Conservation (phyloP, 2,329 filamentous ascomycete genomes). For the Periconia sp. region DNA sequence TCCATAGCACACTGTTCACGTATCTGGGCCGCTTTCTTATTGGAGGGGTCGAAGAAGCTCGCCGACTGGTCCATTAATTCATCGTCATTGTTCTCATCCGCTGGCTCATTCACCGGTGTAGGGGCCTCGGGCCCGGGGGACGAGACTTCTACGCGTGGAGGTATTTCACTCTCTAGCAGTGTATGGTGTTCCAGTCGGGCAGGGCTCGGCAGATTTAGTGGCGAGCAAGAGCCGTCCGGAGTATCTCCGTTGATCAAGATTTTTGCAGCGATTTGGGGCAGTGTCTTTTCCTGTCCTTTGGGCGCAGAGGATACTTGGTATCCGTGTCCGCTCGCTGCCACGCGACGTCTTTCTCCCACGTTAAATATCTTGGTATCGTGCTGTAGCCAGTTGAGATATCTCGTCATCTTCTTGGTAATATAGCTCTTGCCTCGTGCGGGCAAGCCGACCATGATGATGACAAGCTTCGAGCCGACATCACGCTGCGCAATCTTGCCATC, state of each 20-base stretch:
- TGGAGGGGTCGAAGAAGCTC: conserved; percentile 90
- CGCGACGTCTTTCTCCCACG: conserved; percentile 86
- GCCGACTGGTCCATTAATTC: conserved; percentile 84
- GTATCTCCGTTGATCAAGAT: conserved; percentile 66
- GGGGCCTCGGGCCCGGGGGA: conserved; percentile 38
- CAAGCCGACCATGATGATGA: conserved; percentile 97
- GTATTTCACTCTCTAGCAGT: conserved; percentile 29
- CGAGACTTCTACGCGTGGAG: conserved; percentile 39
- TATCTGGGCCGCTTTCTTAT: conserved; percentile 79
- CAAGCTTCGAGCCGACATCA: conserved; percentile 94
- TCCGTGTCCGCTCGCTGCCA: conserved; percentile 69
- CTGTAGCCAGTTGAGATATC: conserved; percentile 96
- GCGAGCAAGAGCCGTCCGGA: conserved; percentile 42
- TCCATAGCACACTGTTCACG: conserved; percentile 92
- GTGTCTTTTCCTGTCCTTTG: conserved; percentile 32
- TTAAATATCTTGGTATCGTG: conserved; percentile 98
- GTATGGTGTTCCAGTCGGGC: conserved; percentile 27
- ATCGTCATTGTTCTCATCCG: conserved; percentile 42
- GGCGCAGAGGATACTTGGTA: conserved; percentile 44
- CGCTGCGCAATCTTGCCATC: conserved; percentile 92
- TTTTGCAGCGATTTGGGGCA: conserved; percentile 55
- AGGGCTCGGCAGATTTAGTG: conserved; percentile 37
- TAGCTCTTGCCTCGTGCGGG: conserved; percentile 97
- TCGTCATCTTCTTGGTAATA: conserved; percentile 96
- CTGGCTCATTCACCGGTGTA: conserved; percentile 21